phyloP scores from a whole-genome alignment of 2,329 filamentous ascomycete species.

The Colletotrichum godetiae region DNA sequence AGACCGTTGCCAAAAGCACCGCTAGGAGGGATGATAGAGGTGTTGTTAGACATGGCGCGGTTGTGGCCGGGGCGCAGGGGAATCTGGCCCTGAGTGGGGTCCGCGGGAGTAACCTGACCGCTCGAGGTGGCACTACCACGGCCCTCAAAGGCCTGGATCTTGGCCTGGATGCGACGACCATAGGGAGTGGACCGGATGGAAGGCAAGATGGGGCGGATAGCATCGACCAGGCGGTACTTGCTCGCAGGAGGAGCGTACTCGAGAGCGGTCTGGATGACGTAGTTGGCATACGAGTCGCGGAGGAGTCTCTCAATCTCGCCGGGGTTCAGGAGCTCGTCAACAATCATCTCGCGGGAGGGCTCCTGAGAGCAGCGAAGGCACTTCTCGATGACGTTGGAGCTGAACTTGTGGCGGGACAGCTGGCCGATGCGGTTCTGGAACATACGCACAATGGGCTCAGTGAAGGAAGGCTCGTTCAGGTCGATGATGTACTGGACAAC shows the following conservation, averaged over 20 bases:
- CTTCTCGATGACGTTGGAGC: constrained; percentile 99
- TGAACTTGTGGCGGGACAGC: constrained; percentile 96
- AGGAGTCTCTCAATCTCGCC: constrained; percentile 89
- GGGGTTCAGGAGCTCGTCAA: constrained; percentile 81
- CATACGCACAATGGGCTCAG: constrained; percentile 84
- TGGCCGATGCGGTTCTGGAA: constrained; percentile 79
- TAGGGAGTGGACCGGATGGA: constrained; percentile 91
- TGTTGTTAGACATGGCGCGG: constrained; percentile 55
- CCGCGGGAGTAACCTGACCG: constrained; percentile 63
- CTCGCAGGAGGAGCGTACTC: constrained; percentile 82
- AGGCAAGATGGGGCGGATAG: constrained; percentile 86
- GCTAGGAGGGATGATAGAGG: constrained; percentile 47
- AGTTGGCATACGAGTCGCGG: constrained; percentile 95
- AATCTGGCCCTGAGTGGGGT: constrained; percentile 66
- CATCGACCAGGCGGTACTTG: constrained; percentile 82
- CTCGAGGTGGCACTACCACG: constrained; percentile 55
- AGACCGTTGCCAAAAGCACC: constrained; percentile 42
- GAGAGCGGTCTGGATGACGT: constrained; percentile 96
- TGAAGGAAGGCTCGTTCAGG: constrained; percentile 87
- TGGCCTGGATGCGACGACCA: constrained; percentile 91
- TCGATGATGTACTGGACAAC: constrained; percentile 99
- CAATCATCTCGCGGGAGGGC: constrained; percentile 81
- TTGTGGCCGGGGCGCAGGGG: constrained; percentile 56
- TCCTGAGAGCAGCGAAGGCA: constrained; percentile 86
- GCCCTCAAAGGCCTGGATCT: constrained; percentile 76